Conservation (phyloP, 2,329 filamentous ascomycete genomes). For the Botrytis hyacinthi region DNA sequence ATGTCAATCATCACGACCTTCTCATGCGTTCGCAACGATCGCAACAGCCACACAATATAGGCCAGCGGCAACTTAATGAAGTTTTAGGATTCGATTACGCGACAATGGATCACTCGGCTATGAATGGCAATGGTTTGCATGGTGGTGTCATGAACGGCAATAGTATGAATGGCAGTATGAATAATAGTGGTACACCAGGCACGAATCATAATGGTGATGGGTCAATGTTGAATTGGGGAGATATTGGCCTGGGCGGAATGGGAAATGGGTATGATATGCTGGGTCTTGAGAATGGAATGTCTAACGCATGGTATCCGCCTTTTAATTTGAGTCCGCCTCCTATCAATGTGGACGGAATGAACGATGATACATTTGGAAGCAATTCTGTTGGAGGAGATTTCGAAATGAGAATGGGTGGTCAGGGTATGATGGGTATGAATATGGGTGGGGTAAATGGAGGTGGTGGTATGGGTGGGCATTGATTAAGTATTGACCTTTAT, state of each 20-base stretch:
- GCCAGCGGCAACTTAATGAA: slow-evolving; percentile 71
- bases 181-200: slow-evolving; percentile 19
- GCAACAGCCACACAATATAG: slow-evolving; percentile 49
- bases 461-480: background rate
- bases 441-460: background rate
- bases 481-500: background rate
- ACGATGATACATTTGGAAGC: slow-evolving; percentile 36
- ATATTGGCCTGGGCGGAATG: slow-evolving; percentile 13
- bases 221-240: slow-evolving; percentile 22
- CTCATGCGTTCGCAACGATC: slow-evolving; percentile 46
- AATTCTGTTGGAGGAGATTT: slow-evolving; percentile 4
- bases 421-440: background rate
- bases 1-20: slow-evolving; percentile 49
- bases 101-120: slow-evolving; percentile 46
- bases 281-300: background rate
- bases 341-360: slow-evolving; percentile 40
- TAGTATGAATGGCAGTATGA: slow-evolving; percentile 20
- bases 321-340: slow-evolving; percentile 85
- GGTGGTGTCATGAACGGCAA: slow-evolving; percentile 24
- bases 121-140: slow-evolving; percentile 31
- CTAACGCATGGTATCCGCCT: slow-evolving; percentile 83
- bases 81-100: slow-evolving; percentile 74
- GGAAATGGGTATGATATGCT: slow-evolving; percentile 11
- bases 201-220: background rate
- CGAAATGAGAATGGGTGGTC: background rate